A percentile compares a stretch with the other conserved stretches of the same genome.
Conservation (phyloP, 306 rosid species). For the Cyclanthera cordifolia region DNA sequence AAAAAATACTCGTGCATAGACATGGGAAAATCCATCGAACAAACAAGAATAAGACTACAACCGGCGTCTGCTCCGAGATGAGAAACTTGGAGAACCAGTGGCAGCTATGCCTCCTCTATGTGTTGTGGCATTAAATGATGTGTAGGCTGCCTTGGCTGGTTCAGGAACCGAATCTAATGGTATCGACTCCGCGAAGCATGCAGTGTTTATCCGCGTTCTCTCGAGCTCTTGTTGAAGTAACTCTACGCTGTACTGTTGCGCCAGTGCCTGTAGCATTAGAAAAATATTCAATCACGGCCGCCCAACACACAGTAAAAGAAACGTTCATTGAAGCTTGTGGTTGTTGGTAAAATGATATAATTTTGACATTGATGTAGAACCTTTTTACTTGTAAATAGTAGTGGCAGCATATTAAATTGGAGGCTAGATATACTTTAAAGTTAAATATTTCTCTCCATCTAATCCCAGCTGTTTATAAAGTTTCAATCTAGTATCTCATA, state of each 20-base stretch:
- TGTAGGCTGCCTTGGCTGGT: constrained; percentile 59
- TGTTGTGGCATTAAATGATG: constrained; percentile 51
- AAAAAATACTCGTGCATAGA: background rate
- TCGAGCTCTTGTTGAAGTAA: constrained; percentile 81
- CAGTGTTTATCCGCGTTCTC: constrained; percentile 90
- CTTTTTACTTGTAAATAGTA: background rate
- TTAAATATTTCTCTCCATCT: background rate
- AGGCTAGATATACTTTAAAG: background rate
- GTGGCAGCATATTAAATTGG: background rate
- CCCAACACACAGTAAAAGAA: background rate
- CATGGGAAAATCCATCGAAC: constrained; percentile 14
- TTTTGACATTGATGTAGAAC: too few relatives aligned
- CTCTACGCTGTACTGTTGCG: constrained; percentile 86
- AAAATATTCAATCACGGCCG: constrained; percentile 3
- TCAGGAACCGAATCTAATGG: constrained; percentile 69
- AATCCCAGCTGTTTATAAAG: background rate
- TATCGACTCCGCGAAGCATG: constrained; percentile 72
- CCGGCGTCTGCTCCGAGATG: constrained; percentile 60
- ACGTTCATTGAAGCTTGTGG: background rate
- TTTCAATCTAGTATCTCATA: background rate
- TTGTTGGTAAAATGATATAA: background rate
- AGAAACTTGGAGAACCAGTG: constrained; percentile 52
- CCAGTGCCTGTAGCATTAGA: constrained; percentile 51
- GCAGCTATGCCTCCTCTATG: constrained; percentile 40
- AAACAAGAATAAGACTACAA: constrained; percentile 24